phyloP scores from a whole-genome alignment of 2,329 filamentous ascomycete species.

The Talaromyces sp. region DNA sequence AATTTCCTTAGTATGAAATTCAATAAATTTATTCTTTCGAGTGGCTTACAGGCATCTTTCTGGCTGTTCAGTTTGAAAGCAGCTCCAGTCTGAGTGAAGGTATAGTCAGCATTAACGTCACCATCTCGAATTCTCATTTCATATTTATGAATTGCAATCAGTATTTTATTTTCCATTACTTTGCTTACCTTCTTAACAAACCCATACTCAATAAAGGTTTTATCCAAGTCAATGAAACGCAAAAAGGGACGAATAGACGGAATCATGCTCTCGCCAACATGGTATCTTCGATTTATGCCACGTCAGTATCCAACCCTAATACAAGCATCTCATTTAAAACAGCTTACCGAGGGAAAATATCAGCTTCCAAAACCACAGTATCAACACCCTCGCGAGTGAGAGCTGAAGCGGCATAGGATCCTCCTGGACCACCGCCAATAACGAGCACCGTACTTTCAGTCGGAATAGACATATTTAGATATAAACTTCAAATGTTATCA shows the following conservation, averaged over 20 bases:
- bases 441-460: constrained; percentile 34
- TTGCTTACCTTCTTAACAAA: constrained; percentile 35
- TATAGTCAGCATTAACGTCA: neutral
- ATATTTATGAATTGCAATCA: neutral
- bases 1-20: neutral
- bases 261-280: constrained; percentile 35
- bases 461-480: neutral
- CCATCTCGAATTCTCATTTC: neutral
- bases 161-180: neutral
- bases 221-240: constrained; percentile 41
- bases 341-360: constrained; percentile 32
- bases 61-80: constrained; percentile 37
- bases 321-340: neutral
- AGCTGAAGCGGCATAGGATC: constrained; percentile 41
- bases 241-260: constrained; percentile 39
- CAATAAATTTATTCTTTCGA: constrained; percentile 46
- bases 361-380: constrained; percentile 41
- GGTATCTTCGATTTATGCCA: constrained; percentile 20
- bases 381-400: constrained; percentile 45
- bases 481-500: too few relatives aligned
- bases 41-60: constrained; percentile 46
- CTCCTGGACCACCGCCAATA: constrained; percentile 42
- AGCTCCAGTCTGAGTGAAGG: constrained; percentile 28
- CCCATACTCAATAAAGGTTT: constrained; percentile 35
- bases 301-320: neutral